These are phyloP conservation scores for Solanum neorickii DNA, from an alignment of 257 asterid species.

Conservation along the genomic window DNA sequence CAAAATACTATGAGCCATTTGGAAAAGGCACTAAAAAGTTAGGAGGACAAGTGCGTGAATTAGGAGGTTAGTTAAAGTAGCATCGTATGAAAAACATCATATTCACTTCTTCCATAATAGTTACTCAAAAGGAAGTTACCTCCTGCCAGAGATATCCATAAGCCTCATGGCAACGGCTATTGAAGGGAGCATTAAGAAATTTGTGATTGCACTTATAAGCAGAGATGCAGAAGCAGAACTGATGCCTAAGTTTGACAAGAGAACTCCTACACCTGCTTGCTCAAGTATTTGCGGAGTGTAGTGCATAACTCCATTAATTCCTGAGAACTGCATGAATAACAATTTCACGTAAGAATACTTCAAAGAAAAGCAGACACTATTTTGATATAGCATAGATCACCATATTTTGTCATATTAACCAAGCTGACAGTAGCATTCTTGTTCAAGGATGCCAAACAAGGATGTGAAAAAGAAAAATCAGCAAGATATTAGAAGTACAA, in stretches of 20 bases:
- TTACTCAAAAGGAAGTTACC: slow-evolving; percentile 20
- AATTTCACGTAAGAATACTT: background rate
- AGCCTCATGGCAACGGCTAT: slow-evolving; percentile 63
- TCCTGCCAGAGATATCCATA: slow-evolving; percentile 61
- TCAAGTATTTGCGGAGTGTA: slow-evolving; percentile 77
- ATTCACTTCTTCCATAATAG: background rate
- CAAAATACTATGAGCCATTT: background rate
- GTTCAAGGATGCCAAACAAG: background rate
- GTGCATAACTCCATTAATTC: slow-evolving; percentile 53
- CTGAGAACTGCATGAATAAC: slow-evolving; percentile 36
- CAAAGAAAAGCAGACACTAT: background rate
- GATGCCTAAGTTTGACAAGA: slow-evolving; percentile 45
- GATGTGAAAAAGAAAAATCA: background rate
- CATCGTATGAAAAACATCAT: background rate
- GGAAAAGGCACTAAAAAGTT: background rate
- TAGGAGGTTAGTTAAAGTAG: background rate
- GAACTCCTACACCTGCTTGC: slow-evolving; percentile 55
- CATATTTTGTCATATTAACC: background rate
- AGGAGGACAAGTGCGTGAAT: background rate
- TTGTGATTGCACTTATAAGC: slow-evolving; percentile 46
- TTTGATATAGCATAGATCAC: too few relatives aligned
- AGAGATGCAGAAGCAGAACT: slow-evolving; percentile 46
- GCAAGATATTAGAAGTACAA: background rate
- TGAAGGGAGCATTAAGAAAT: slow-evolving; percentile 54
- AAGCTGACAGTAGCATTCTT: background rate